Evolutionary conservation across 805 yeast species (phyloP), one percentile per base, ranked within the genome.

Genomic region (Torulaspora indica): DNA sequence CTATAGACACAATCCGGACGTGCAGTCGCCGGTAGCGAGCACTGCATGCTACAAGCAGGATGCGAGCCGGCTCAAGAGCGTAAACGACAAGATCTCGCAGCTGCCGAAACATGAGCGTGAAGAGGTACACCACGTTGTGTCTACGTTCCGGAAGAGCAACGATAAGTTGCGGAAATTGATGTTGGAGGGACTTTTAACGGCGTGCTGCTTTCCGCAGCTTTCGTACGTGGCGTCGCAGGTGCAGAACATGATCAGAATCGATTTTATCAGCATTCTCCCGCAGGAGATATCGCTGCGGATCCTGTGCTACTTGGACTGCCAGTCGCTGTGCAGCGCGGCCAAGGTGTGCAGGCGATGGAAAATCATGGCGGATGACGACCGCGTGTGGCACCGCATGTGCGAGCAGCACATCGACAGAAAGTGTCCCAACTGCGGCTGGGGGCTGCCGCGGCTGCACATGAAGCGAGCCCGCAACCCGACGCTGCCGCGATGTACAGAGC

Each of bases 361-460:
- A 61, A 70, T 71, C 45, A 70, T 93, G 46, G 98, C 98, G 1
- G 96, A 93, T 64, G 97, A 91, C 61, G 98, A 93, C 60, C 70
- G 95, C 39, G 97, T 93, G 2, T 93, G 98, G 98, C 93, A 91
- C 62, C 90, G 91, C 54, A 83, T 93, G 89, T 93, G 98, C 61
- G 96, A 89, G 62, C 98, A 93, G 67, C 98, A 93, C 65, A 93
- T 93, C 43, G 98, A 93, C 67, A 76, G 95, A 48, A 93, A 93
- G 65, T 93, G 98, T 69, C 95, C 96, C 31, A 87, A 87, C 60
- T 93, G 98, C 69, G 98, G 98, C 12, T 93, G 98, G 98, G 98
- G 98, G 4, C 73, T 93, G 52, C 98, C 98, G 2, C 69, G 93
- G 47, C 77, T 93, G 79, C 96, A 89, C 58, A 87, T 89, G 80